Conservation (phyloP, 208 protist species). For the Crithidia expoeki region DNA sequence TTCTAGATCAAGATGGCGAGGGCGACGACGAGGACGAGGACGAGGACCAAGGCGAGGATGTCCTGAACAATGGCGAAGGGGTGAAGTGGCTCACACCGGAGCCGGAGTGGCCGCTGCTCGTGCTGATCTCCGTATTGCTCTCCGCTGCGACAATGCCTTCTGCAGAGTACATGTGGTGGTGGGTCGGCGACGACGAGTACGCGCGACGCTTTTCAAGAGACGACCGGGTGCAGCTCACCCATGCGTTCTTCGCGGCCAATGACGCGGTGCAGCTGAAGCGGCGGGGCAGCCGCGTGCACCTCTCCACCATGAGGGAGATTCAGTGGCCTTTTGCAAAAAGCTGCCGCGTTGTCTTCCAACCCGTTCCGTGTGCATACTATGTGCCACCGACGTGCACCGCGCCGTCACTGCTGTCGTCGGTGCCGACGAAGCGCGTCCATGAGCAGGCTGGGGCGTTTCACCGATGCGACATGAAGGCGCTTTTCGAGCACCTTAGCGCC, state of each 20-base stretch:
- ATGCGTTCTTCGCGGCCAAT: slow-evolving; percentile 48
- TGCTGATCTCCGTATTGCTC: slow-evolving; percentile 62
- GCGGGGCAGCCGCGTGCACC: slow-evolving; percentile 39
- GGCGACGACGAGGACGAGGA: slow-evolving; percentile 32
- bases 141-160: slow-evolving; percentile 40
- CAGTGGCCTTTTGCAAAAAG: slow-evolving; percentile 30
- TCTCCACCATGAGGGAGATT: slow-evolving; percentile 59
- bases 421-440: neutral
- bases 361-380: slow-evolving; percentile 47
- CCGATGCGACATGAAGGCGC: neutral
- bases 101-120: slow-evolving; percentile 64
- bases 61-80: slow-evolving; percentile 53
- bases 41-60: slow-evolving; percentile 36
- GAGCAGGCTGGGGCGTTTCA: slow-evolving; percentile 13
- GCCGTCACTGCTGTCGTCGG: slow-evolving; percentile 20
- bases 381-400: slow-evolving; percentile 12
- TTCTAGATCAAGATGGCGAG: neutral
- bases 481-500: slow-evolving; percentile 41
- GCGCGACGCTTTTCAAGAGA: slow-evolving; percentile 54
- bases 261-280: slow-evolving; percentile 32
- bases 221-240: slow-evolving; percentile 49
- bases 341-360: slow-evolving; percentile 76
- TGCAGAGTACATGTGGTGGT: slow-evolving; percentile 79
- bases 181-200: slow-evolving; percentile 60
- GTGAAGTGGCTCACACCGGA: slow-evolving; percentile 76